Conservation (phyloP, 2,329 filamentous ascomycete species). For the Myrmaecium sp. region DNA sequence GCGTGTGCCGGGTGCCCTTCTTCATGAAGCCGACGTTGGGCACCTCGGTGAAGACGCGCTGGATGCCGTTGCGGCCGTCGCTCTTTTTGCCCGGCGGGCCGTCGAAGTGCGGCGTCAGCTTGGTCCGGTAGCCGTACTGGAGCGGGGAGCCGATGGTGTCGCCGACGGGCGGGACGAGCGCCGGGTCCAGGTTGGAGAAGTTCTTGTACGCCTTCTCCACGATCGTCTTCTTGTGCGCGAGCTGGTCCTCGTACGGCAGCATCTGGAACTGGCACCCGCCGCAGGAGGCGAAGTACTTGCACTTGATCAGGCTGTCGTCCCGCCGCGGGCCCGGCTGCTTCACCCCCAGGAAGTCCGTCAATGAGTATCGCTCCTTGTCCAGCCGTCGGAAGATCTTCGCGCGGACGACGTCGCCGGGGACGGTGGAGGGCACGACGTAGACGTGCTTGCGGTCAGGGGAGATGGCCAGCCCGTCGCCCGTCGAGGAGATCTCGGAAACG, state of each 20-base stretch:
- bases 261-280: conserved; percentile 96
- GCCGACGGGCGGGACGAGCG: conserved; percentile 55
- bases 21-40: conserved; percentile 81
- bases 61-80: conserved; percentile 33
- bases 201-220: conserved; percentile 84
- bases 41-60: conserved; percentile 41
- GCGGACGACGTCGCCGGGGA: conserved; percentile 66
- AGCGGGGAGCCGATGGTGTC: conserved; percentile 83
- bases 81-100: conserved; percentile 41
- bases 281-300: conserved; percentile 75
- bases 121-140: conserved; percentile 88
- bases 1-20: conserved; percentile 61
- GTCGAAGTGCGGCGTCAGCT: conserved; percentile 92
- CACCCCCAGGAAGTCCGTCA: conserved; percentile 70
- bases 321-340: conserved; percentile 55
- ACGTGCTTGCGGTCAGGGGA: conserved; percentile 49
- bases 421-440: conserved; percentile 75
- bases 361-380: conserved; percentile 46
- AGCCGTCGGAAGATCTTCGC: conserved; percentile 67
- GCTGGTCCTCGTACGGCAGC: conserved; percentile 75
- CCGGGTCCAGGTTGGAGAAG: conserved; percentile 68
- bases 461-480: conserved; percentile 74
- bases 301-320: conserved; percentile 60
- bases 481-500: conserved; percentile 73
- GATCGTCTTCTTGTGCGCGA: conserved; percentile 67